phyloP scores from a whole-genome alignment of 495 filamentous ascomycete genomes.

The Opeltia flavorubescens region DNA sequence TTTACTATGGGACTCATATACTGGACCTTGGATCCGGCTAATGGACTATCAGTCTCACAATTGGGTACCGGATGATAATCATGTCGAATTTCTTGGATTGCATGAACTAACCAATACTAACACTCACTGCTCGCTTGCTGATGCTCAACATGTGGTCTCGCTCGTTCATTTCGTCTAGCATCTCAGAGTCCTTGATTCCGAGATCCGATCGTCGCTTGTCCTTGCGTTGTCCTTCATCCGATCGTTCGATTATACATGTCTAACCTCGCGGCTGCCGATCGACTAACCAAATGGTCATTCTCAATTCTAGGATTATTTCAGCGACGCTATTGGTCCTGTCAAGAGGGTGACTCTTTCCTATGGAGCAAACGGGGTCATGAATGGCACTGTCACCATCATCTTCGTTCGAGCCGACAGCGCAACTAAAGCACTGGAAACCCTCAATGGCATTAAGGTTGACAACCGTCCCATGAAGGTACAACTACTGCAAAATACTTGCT shows the following conservation, averaged over 20 bases:
- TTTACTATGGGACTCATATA: neutral
- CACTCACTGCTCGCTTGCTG: conserved; percentile 59
- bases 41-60: conserved; percentile 1
- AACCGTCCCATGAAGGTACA: conserved; percentile 76
- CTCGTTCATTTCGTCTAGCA: conserved; percentile 5
- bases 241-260: conserved; percentile 12
- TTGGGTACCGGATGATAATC: neutral
- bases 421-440: conserved; percentile 60
- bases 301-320: conserved; percentile 82
- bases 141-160: conserved; percentile 26
- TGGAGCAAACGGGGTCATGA: conserved; percentile 79
- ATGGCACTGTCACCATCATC: conserved; percentile 69
- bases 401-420: conserved; percentile 69
- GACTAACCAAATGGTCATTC: conserved; percentile 15
- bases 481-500: conserved; percentile 1
- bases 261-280: conserved; percentile 11
- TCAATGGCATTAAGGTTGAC: conserved; percentile 83
- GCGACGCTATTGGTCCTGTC: conserved; percentile 73
- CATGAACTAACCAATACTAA: conserved; percentile 26
- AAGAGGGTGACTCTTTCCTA: conserved; percentile 82
- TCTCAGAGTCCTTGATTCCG: neutral
- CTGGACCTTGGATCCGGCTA: neutral
- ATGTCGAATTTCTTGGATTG: neutral
- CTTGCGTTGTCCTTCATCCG: conserved; percentile 4
- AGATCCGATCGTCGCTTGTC: neutral